Evolutionary conservation across 352 stramenopile species (phyloP), one percentile per base, ranked within the genome.

Genomic region (Aphanomyces astaci): DNA sequence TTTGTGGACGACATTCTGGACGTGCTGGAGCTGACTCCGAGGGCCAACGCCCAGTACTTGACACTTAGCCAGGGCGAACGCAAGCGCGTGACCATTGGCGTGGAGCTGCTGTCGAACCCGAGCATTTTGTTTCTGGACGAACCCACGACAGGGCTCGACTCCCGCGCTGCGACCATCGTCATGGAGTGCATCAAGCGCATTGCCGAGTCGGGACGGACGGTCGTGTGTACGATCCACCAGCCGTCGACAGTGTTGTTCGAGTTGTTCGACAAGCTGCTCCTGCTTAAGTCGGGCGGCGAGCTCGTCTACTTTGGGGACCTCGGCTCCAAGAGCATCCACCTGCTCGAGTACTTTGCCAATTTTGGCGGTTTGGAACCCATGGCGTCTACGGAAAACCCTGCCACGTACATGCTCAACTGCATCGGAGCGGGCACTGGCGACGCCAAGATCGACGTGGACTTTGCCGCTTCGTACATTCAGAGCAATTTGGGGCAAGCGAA

Each of bases 121-220:
- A 90, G 94, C n/a, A 75, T 98, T 32, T 70, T 99, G 36, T 87
- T 99, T 28, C 76, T 99, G 24, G 95, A 98, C 63, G 96, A 98
- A 64, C 93, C 95, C 1, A 98, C 93, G 0, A 94, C 79, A 10
- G 90, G 91, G 0, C 76, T 98, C 17, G 95, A 98, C 74, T 81
- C 86, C 19, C 89, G 81, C 4, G 88, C 91, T n/a, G 90, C 93
- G 15, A 77, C 89, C 27, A 82, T 82, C 52, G 86, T 98, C 3
- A 96, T 98, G 72, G 75, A 92, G 27, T 73, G 74, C 7, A 71
- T 96, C 39, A 60, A 72, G 27, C 72, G 78, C 24, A 76, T 93
- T 32, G 79, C 87, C 15, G 71, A 84, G 63, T 76, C 75, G 22
- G 87, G 85, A n/a, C 79, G 86, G 15, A 96, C 88, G 7, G 86